A percentile compares a stretch with the other conserved stretches of the same genome.
Evolutionary conservation across 2,329 filamentous ascomycete species (phyloP).

Genomic region (Colletotrichum sp.): DNA sequence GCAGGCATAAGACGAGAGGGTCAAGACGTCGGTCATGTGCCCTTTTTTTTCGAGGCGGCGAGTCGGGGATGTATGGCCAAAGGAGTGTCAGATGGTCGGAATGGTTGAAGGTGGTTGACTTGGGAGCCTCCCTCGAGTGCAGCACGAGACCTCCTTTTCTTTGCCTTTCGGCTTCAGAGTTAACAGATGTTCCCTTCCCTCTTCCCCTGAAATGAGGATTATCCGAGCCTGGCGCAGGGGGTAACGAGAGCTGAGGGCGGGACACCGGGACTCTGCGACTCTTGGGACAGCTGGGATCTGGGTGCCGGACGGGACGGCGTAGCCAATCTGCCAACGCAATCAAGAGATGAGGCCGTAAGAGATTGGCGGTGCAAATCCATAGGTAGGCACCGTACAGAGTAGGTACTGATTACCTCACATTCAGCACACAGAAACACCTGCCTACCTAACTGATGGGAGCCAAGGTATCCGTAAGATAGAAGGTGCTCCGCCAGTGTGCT

Average conservation of each 20-base stretch:
- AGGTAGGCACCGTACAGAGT: background rate
- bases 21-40: slow-evolving; percentile 12
- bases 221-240: slow-evolving; percentile 14
- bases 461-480: background rate
- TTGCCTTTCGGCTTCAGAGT: background rate
- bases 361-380: background rate
- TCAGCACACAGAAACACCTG: background rate
- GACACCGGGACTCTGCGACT: background rate
- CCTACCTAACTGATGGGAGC: background rate
- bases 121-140: background rate
- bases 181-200: background rate
- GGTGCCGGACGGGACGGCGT: slow-evolving; percentile 6
- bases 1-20: background rate
- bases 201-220: slow-evolving; percentile 19
- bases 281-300: background rate
- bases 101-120: slow-evolving; percentile 1
- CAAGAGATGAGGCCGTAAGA: background rate
- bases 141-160: slow-evolving; percentile 17
- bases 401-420: background rate
- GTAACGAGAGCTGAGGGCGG: background rate
- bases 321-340: background rate
- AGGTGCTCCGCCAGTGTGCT: background rate
- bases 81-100: slow-evolving; percentile 15
- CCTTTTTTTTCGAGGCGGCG: background rate
- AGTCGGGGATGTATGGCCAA: background rate